These are phyloP conservation scores for Camellia lanceoleosa DNA, from an alignment of 148 eudicot genomes.

Conservation along the genomic window DNA sequence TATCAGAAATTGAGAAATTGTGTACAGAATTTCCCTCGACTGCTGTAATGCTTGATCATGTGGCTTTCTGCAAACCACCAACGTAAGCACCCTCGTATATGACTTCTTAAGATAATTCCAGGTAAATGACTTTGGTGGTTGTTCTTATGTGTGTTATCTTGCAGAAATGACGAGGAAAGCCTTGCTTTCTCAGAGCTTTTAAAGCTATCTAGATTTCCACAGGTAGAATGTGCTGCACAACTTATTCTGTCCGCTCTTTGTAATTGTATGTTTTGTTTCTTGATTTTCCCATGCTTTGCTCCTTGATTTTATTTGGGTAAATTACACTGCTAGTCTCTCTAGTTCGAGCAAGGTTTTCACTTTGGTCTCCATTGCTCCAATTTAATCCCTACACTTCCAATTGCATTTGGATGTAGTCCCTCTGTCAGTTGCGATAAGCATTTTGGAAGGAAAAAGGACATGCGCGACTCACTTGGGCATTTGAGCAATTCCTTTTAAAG, in stretches of 20 bases:
- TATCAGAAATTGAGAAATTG: conserved; percentile 66
- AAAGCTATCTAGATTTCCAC: conserved; percentile 72
- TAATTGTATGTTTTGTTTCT: neutral
- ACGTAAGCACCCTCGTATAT: conserved; percentile 34
- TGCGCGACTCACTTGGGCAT: too few species aligned
- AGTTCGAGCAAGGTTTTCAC: too few species aligned
- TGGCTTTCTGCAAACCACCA: conserved; percentile 89
- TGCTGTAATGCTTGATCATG: conserved; percentile 73
- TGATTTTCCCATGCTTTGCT: neutral
- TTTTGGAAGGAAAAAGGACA: too few species aligned
- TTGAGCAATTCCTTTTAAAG: too few species aligned
- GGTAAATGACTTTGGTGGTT: conserved; percentile 8
- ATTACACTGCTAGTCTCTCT: too few species aligned
- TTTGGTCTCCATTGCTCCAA: too few species aligned
- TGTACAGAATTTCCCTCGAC: conserved; percentile 80
- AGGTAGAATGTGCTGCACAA: conserved; percentile 39
- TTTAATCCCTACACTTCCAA: too few species aligned
- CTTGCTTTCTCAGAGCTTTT: conserved; percentile 55
- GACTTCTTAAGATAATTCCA: conserved; percentile 4
- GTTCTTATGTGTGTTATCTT: conserved; percentile 14
- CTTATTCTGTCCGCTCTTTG: neutral
- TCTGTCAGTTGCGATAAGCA: too few species aligned
- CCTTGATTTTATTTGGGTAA: neutral
- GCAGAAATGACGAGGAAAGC: conserved; percentile 61
- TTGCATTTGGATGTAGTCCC: too few species aligned